These are phyloP conservation scores for Nakazawaea sp. DNA, from an alignment of 805 yeast species.

Conservation along the genomic window DNA sequence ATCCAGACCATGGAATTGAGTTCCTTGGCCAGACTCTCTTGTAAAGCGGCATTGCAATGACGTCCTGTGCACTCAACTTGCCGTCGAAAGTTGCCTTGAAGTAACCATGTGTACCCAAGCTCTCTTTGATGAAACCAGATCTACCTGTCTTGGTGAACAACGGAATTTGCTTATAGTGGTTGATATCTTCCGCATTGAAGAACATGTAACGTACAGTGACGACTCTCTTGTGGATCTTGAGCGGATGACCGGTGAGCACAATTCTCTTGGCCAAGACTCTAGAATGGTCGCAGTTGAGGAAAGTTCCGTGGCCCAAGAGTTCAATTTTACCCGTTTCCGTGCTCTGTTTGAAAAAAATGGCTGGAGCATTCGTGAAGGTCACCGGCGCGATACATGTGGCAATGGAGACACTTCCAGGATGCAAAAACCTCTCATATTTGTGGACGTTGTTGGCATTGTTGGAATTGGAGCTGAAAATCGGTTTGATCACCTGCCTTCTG, in stretches of 20 bases:
- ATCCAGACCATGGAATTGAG: conserved; percentile 27
- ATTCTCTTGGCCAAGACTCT: conserved; percentile 85
- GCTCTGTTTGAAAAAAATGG: conserved; percentile 66
- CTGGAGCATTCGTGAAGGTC: conserved; percentile 77
- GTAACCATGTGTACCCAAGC: conserved; percentile 97
- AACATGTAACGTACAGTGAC: conserved; percentile 97
- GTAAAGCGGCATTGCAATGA: conserved; percentile 88
- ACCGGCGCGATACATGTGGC: conserved; percentile 90
- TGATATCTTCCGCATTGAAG: conserved; percentile 84
- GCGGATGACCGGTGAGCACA: conserved; percentile 88
- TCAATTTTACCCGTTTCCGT: conserved; percentile 40
- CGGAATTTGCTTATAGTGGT: conserved; percentile 86
- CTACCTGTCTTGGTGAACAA: conserved; percentile 90
- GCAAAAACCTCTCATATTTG: conserved; percentile 78
- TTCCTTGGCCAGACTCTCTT: conserved; percentile 87
- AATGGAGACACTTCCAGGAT: conserved; percentile 63
- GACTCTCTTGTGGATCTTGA: conserved; percentile 87
- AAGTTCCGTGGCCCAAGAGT: conserved; percentile 85
- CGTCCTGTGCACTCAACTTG: conserved; percentile 84
- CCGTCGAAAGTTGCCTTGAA: conserved; percentile 95
- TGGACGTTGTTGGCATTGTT: conserved; percentile 80
- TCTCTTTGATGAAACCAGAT: conserved; percentile 89
- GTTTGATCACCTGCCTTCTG: conserved; percentile 76
- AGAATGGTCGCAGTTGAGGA: conserved; percentile 77
- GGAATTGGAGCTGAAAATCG: conserved; percentile 74